Conservation (phyloP, 306 rosid species). For the Prunus mira region DNA sequence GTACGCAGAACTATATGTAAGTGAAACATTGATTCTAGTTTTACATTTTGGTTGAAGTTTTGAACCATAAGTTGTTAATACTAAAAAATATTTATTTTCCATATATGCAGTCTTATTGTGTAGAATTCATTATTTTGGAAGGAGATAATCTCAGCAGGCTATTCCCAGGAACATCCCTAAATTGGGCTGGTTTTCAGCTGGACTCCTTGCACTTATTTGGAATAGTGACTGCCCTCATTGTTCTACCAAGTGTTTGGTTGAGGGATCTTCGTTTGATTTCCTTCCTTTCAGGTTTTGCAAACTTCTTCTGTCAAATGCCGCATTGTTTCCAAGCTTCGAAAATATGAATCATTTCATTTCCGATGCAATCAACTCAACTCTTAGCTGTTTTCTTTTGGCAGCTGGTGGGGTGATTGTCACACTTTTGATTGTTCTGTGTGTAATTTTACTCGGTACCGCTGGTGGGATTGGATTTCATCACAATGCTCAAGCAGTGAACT, state of each 20-base stretch:
- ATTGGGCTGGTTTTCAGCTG: constrained; percentile 44
- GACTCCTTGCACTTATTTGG: constrained; percentile 65
- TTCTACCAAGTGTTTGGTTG: constrained; percentile 82
- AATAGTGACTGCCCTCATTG: constrained; percentile 58
- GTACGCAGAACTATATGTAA: constrained; percentile 76
- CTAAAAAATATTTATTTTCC: constrained; percentile 8
- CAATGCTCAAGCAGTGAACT: constrained; percentile 41
- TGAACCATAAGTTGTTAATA: neutral
- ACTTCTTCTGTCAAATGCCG: neutral
- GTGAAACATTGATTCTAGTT: constrained; percentile 29
- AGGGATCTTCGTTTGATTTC: constrained; percentile 71
- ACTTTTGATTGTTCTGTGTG: constrained; percentile 42
- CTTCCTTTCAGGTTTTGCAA: constrained; percentile 64
- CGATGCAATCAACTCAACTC: constrained; percentile 4
- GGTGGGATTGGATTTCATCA: constrained; percentile 61
- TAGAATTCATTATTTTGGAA: constrained; percentile 78
- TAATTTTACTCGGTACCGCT: constrained; percentile 55
- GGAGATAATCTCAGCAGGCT: constrained; percentile 76
- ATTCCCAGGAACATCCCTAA: constrained; percentile 66
- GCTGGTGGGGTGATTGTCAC: constrained; percentile 75
- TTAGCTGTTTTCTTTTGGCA: constrained; percentile 39
- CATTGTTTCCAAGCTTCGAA: constrained; percentile 2
- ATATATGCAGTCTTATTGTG: constrained; percentile 61
- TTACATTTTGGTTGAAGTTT: neutral
- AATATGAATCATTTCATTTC: neutral